Evolutionary conservation across 2,329 filamentous ascomycete species (phyloP).

Genomic region (Dactylella cylindrospora): DNA sequence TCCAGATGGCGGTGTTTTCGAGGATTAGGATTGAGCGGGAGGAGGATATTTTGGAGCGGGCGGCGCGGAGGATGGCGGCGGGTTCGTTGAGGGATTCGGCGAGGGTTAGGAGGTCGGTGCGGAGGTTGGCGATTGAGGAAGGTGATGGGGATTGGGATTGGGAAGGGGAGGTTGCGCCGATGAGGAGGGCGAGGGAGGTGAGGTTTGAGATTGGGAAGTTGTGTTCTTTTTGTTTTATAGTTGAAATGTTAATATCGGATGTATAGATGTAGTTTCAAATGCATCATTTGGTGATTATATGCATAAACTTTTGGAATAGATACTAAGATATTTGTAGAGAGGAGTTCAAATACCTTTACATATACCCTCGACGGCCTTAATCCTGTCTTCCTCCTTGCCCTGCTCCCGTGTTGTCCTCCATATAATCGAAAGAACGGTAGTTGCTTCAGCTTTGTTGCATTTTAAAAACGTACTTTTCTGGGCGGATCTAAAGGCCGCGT

Average conservation of each 20-base stretch:
- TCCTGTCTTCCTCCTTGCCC: not conserved
- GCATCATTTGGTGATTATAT: too few relatives aligned
- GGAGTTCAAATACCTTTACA: slow-evolving; percentile 9
- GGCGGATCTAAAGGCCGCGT: slow-evolving; percentile 22
- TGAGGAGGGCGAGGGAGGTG: slow-evolving; percentile 24
- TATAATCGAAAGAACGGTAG: slow-evolving; percentile 13
- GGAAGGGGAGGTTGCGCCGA: not conserved
- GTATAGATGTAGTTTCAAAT: not conserved
- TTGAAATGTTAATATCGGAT: not conserved
- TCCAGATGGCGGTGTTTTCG: slow-evolving; percentile 2
- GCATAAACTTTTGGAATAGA: not conserved
- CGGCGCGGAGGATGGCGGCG: slow-evolving; percentile 21
- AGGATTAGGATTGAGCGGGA: slow-evolving; percentile 3
- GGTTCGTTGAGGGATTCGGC: slow-evolving; percentile 34
- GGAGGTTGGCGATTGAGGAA: not conserved
- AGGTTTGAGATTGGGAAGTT: slow-evolving; percentile 35
- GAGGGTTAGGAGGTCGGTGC: slow-evolving; percentile 24
- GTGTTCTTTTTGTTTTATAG: slow-evolving; percentile 6
- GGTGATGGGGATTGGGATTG: too few relatives aligned
- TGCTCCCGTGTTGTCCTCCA: slow-evolving; percentile 20
- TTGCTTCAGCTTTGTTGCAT: slow-evolving; percentile 40
- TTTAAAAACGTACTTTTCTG: slow-evolving; percentile 27
- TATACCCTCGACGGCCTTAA: slow-evolving; percentile 5
- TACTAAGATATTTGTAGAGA: not conserved
- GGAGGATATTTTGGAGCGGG: slow-evolving; percentile 3